Conservation (phyloP, 495 filamentous ascomycete genomes). For the Penicillium roqueforti region DNA sequence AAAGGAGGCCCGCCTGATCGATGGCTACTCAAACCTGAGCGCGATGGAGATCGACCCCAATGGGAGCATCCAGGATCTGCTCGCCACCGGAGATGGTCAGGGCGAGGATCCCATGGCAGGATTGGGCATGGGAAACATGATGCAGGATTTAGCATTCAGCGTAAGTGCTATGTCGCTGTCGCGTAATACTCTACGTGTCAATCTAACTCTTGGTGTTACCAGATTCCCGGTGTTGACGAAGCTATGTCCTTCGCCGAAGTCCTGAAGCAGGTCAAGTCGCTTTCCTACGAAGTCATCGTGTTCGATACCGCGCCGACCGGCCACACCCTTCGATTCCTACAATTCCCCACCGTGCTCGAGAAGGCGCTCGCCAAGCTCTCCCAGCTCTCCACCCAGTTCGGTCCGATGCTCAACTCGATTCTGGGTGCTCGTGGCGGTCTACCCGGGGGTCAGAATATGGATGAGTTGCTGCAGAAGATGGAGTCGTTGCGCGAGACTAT, state of each 20-base stretch:
- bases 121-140: constrained; percentile 66
- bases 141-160: constrained; percentile 68
- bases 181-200: constrained; percentile 4
- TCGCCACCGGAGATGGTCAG: constrained; percentile 76
- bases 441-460: constrained; percentile 85
- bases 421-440: constrained; percentile 77
- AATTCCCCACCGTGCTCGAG: constrained; percentile 97
- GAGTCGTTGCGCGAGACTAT: constrained; percentile 90
- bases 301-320: constrained; percentile 99
- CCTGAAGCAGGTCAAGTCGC: constrained; percentile 98
- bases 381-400: constrained; percentile 89
- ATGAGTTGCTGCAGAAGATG: constrained; percentile 90
- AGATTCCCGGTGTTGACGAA: constrained; percentile 98
- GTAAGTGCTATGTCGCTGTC: constrained; percentile 41
- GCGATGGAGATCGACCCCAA: constrained; percentile 99
- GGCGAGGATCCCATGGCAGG: constrained; percentile 62
- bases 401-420: constrained; percentile 90
- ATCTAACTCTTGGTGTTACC: constrained; percentile 5
- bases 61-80: constrained; percentile 91
- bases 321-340: constrained; percentile 96
- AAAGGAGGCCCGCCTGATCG: constrained; percentile 89
- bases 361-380: constrained; percentile 97
- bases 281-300: constrained; percentile 97
- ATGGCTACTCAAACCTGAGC: constrained; percentile 90
- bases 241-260: constrained; percentile 99